phyloP scores from a whole-genome alignment of 352 stramenopile genomes.

The Phytophthora uliginosa region DNA sequence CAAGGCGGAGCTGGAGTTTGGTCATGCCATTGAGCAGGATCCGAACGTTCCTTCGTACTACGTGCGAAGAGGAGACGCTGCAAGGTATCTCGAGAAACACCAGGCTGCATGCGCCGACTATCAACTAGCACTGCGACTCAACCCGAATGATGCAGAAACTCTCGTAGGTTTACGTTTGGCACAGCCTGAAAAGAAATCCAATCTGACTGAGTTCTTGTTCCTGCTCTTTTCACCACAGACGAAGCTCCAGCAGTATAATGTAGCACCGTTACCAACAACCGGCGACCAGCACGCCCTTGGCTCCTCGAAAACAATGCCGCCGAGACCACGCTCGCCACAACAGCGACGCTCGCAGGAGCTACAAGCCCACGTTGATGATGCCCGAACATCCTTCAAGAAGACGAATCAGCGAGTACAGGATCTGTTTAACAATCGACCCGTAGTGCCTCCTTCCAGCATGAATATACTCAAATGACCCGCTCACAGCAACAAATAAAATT shows the following conservation, averaged over 20 bases:
- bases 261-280: conserved; percentile 10
- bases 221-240: conserved; percentile 33
- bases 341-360: conserved; percentile 33
- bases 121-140: conserved; percentile 55
- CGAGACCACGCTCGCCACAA: conserved; percentile 21
- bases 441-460: conserved; percentile 44
- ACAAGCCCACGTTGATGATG: conserved; percentile 38
- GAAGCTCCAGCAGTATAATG: conserved; percentile 73
- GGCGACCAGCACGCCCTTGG: conserved; percentile 27
- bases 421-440: conserved; percentile 59
- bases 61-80: conserved; percentile 75
- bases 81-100: conserved; percentile 81
- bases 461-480: conserved; percentile 34
- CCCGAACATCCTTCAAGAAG: conserved; percentile 56
- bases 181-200: not conserved
- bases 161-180: conserved; percentile 29
- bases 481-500: not conserved
- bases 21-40: conserved; percentile 62
- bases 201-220: not conserved
- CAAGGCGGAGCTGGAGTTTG: conserved; percentile 77
- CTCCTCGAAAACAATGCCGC: conserved; percentile 3
- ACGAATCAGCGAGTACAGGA: conserved; percentile 71
- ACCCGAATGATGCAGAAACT: conserved; percentile 70
- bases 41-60: conserved; percentile 65
- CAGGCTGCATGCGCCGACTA: conserved; percentile 65